Conservation (phyloP, 2,329 filamentous ascomycete genomes). For the Elsinoe australis region DNA sequence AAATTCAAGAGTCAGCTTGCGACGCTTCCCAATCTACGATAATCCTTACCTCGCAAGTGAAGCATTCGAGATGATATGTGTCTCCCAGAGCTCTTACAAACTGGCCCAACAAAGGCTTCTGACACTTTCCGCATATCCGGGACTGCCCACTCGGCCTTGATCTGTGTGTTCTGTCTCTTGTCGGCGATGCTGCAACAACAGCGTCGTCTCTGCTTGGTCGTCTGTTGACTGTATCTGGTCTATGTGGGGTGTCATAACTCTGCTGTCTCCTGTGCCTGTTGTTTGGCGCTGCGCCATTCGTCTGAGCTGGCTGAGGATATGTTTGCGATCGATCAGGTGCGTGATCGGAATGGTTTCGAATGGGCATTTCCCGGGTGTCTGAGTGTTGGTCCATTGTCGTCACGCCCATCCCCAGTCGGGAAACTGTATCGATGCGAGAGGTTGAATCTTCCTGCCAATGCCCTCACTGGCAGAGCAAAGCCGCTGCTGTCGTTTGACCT, state of each 20-base stretch:
- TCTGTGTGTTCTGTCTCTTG: constrained; percentile 29
- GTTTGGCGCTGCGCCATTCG: constrained; percentile 1
- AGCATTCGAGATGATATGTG: constrained; percentile 95
- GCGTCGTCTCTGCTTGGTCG: constrained; percentile 23
- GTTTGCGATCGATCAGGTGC: constrained; percentile 14
- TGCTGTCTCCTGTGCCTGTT: constrained; percentile 11
- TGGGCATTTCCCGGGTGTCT: not conserved
- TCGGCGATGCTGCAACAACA: constrained; percentile 24
- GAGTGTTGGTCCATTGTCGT: constrained; percentile 8
- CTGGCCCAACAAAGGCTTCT: constrained; percentile 79
- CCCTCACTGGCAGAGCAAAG: not conserved
- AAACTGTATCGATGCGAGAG: not conserved
- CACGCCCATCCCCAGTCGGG: constrained; percentile 6
- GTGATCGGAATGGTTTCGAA: not conserved
- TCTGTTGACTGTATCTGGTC: constrained; percentile 14
- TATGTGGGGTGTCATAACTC: constrained; percentile 13
- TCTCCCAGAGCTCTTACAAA: constrained; percentile 90
- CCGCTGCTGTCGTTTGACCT: no score
- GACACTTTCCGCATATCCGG: constrained; percentile 69
- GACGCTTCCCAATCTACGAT: constrained; percentile 22
- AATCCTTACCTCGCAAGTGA: constrained; percentile 78
- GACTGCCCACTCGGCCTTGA: constrained; percentile 32
- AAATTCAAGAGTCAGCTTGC: constrained; percentile 23
- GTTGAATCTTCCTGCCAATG: not conserved
- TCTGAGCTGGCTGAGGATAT: not conserved